Base-by-base conservation (phyloP, 495 filamentous ascomycete genomes). In the Amphirosellinia nigrospora region DNA sequence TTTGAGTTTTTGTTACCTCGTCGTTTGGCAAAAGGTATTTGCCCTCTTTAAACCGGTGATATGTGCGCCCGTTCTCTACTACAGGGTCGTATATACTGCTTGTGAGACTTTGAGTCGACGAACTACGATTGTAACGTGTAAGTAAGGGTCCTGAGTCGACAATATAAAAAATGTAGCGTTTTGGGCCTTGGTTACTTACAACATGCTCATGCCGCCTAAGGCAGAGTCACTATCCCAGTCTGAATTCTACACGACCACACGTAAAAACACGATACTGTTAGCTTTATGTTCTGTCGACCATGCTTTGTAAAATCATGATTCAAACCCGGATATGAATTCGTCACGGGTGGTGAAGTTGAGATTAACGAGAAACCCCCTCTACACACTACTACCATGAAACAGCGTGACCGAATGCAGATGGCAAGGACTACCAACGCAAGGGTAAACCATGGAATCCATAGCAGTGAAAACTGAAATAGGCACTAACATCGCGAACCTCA, bases 1-100 rank as follows among this genome's bases (percentile, higher is more conserved):
- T 10, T 21, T 48, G 36, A 21, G 41, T 3, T 46, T 39, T n/a
- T 32, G 4, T 28, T 53, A 72, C 72, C 66, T 77, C 74, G 28
- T 78, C 76, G 55, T 78, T 78, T n/a, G 76, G 76, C 21, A 77
- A 55, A 21, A 63, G 64, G 59, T 75, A 78, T 56, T 66, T 71
- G 6, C 75, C 77, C 62, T 76, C 73, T 53, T 73, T 68, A 34
- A 73, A 79, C 10, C 67, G 45, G 63, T 78, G 75, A 30, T 79
- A 79, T 21, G 72, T 76, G 28, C 75, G 53, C 32, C 75, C 74
- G 45, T 76, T 76, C 48, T 78, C 77, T 38, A 72, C 59, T 10
- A 73, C 43, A 59, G 60, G 64, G 38, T 75, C 45, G 53, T 77
- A 73, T n/a, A 75, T 63, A 50, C 62, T 64, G 15, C 48, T 63